phyloP scores from a whole-genome alignment of 495 filamentous ascomycete genomes.

The Aspergillus baeticus region DNA sequence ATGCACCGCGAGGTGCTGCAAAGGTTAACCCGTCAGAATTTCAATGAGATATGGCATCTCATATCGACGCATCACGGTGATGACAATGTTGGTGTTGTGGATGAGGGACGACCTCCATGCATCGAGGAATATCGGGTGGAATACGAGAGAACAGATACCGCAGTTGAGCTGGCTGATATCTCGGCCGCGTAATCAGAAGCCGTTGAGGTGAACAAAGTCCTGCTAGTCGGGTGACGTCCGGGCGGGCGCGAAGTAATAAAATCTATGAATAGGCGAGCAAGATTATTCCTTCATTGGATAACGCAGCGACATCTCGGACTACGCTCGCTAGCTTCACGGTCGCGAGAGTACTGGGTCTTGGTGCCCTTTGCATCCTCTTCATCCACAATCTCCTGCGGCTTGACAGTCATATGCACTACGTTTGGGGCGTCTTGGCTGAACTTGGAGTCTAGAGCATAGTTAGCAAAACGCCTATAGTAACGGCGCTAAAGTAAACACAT shows the following conservation, averaged over 20 bases:
- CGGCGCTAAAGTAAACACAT: slow-evolving; percentile 12
- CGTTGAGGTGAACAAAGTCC: slow-evolving; percentile 1
- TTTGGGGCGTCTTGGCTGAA: slow-evolving; percentile 72
- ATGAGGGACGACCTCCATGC: neutral
- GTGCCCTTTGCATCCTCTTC: slow-evolving; percentile 81
- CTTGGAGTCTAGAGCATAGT: slow-evolving; percentile 61
- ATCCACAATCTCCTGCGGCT: slow-evolving; percentile 83
- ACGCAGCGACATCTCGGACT: slow-evolving; percentile 76
- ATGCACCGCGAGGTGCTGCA: slow-evolving; percentile 21
- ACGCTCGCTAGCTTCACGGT: slow-evolving; percentile 60
- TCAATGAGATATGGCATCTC: slow-evolving; percentile 16
- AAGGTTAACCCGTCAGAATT: slow-evolving; percentile 19
- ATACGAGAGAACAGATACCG: slow-evolving; percentile 1
- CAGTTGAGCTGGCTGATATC: neutral
- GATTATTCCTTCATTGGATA: slow-evolving; percentile 64
- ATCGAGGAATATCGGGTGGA: neutral
- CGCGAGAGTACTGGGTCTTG: slow-evolving; percentile 60
- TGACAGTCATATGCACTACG: slow-evolving; percentile 91
- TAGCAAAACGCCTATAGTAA: slow-evolving; percentile 8
- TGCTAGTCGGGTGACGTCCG: neutral
- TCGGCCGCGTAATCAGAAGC: neutral
- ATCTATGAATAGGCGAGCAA: slow-evolving; percentile 13
- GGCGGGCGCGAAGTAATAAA: neutral
- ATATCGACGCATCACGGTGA: slow-evolving; percentile 9
- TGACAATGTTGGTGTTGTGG: neutral